phyloP scores from a whole-genome alignment of 371 early-diverging fungal species.

The Mortierella sp. region DNA sequence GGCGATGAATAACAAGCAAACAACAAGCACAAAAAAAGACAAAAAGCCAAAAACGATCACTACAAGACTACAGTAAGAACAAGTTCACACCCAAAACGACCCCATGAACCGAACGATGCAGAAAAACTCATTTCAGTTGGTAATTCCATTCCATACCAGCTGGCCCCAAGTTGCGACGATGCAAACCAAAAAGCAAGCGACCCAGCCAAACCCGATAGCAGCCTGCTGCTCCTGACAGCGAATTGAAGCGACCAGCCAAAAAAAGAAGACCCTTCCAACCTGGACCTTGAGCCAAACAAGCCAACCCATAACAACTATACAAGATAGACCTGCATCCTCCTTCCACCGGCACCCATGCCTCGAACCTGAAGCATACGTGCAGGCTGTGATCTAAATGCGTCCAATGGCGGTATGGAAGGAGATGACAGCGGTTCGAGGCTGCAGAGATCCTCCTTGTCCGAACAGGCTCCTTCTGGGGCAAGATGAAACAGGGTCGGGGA shows the following conservation, averaged over 20 bases:
- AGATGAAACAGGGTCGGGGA: conserved; percentile 23
- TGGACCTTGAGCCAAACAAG: too few species aligned
- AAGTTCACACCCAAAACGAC: too few species aligned
- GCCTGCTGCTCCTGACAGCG: too few species aligned
- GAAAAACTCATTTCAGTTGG: too few species aligned
- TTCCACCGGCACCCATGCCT: conserved; percentile 32
- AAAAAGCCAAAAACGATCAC: neutral
- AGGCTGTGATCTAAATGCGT: conserved; percentile 18
- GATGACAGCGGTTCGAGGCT: conserved; percentile 24
- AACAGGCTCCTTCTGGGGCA: conserved; percentile 4
- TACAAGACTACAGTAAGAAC: neutral
- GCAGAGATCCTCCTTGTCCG: conserved; percentile 22
- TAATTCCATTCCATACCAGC: too few species aligned
- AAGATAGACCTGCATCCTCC: conserved; percentile 44
- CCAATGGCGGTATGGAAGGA: conserved; percentile 9
- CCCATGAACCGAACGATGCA: too few species aligned
- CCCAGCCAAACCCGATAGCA: too few species aligned
- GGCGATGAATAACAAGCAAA: neutral
- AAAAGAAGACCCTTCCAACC: too few species aligned
- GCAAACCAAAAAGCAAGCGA: too few species aligned
- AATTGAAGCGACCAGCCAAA: too few species aligned
- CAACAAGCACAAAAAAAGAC: neutral
- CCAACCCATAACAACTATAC: conserved; percentile 9
- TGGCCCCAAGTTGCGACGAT: too few species aligned
- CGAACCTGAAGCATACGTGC: conserved; percentile 35